These are phyloP conservation scores for Fusarium mangiferae DNA, from an alignment of 2,329 filamentous ascomycete species.

Conservation along the genomic window DNA sequence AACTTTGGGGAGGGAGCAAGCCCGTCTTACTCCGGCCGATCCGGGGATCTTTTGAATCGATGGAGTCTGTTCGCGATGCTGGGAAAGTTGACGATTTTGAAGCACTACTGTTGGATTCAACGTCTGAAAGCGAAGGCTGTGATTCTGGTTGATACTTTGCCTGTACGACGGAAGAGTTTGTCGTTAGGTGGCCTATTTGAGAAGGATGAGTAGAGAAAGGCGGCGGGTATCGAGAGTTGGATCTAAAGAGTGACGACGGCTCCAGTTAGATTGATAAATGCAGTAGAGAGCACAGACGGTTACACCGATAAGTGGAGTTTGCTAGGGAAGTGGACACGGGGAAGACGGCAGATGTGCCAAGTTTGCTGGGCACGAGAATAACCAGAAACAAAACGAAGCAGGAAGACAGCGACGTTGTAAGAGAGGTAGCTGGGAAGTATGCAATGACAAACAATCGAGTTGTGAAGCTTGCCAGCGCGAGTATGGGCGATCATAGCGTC, in stretches of 20 bases:
- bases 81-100: slow-evolving; percentile 43
- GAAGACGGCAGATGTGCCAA: slow-evolving; percentile 30
- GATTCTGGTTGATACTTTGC: slow-evolving; percentile 57
- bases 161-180: slow-evolving; percentile 74
- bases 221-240: slow-evolving; percentile 43
- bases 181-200: slow-evolving; percentile 74
- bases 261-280: slow-evolving; percentile 36
- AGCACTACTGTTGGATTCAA: slow-evolving; percentile 40
- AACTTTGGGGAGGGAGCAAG: slow-evolving; percentile 47
- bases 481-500: slow-evolving; percentile 1
- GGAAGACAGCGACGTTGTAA: neutral
- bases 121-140: slow-evolving; percentile 33
- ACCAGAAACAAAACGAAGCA: slow-evolving; percentile 7
- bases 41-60: slow-evolving; percentile 40
- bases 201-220: slow-evolving; percentile 67
- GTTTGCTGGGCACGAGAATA: slow-evolving; percentile 15
- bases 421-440: neutral
- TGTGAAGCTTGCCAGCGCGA: slow-evolving; percentile 8
- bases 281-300: slow-evolving; percentile 35
- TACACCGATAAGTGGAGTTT: slow-evolving; percentile 25
- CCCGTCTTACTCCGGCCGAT: slow-evolving; percentile 43
- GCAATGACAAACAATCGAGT: neutral
- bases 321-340: slow-evolving; percentile 33
- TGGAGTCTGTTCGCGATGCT: slow-evolving; percentile 38
- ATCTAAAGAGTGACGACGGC: slow-evolving; percentile 40